Evolutionary conservation across 2,329 filamentous ascomycete genomes (phyloP), one percentile per base, ranked within the genome.

Genomic region (Aschersonia sp.): DNA sequence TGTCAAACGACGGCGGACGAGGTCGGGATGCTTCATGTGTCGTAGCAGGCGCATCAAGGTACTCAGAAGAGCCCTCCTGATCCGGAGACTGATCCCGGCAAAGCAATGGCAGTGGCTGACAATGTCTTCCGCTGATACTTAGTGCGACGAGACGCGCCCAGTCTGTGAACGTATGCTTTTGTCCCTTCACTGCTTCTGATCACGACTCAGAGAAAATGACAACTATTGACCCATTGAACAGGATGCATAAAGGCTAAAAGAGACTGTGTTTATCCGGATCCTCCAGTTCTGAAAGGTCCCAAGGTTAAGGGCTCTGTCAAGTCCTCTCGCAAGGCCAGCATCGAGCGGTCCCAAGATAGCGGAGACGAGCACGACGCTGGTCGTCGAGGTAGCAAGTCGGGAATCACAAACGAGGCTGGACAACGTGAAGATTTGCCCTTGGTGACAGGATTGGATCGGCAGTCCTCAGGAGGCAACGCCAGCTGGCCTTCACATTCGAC

Each of bases 21-120:
- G 92, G 56, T 95, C 88, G 53, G 92, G 92, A 31, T 98, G 92
- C 67, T 95, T 73, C 54, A 97, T 89, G 44, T 98, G 92, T 65
- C 78, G 92, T 50, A 83, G 82, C 57, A 78, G 92, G 54, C 79
- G 92, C 62, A 89, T 97, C 46, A 97, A 84, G 73, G 79, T 81
- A 45, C 45, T 12, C n/a, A 37, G 22, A 22, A 22, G 22, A 22
- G 22, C 22, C 22, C 22, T 22, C 12, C 35, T 37, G 35, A 37
- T 37, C 12, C 35, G 22, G 22, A 22, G 22, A 22, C 22, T 22
- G 2, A 22, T 22, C 22, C 22, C 22, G 22, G 22, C 22, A 22
- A 22, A 22, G 22, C 22, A 22, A 22, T 22, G 22, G 2, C 22
- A 22, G 22, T 22, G 22, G 22, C 22, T 22, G 22, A 22, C 22